Evolutionary conservation across 495 filamentous ascomycete genomes (phyloP), one percentile per base, ranked within the genome.

Genomic region (Penicillium antarcticum): DNA sequence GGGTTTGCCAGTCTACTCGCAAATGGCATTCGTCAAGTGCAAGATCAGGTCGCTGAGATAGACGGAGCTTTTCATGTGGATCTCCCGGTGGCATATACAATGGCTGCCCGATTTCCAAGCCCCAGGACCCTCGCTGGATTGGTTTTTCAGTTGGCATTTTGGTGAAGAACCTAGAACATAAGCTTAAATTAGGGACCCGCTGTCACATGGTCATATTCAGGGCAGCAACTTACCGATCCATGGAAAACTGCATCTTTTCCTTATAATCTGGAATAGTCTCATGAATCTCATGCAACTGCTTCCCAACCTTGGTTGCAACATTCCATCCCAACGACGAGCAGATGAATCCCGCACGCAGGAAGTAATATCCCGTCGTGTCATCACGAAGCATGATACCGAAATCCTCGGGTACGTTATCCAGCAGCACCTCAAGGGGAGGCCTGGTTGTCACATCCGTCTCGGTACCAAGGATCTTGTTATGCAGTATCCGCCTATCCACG

Each of bases 1-100:
- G 76, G 0, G 91, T 96, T 68, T 96, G 91, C 88, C 90, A 94
- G 64, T 96, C 91, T 2, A 94, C 90, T n/a, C 91, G 82, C 12
- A 96, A 77, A 48, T 85, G 68, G 56, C 87, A 75, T 18, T 88
- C 80, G 0, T 78, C 73, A n/a, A 86, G 57, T 6, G 61, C 66
- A 5, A 94, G 67, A 6, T 74, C 56, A 1, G 79, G 68, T 40
- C 81, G 65, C 58, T 92, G 89, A 1, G 61, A 52, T 8, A 71
- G 55, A 17, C 87, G 79, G 43, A 79, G 67, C 33, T 66, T 57
- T 57, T 82, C 83, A 48, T 91, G 85, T 0, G 85, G 84, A 56
- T 91, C 77, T n/a, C 82, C 84, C 3, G 85, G 80, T 0, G 88
- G 84, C 84, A 87, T 86, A 69, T 85, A 95, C 43, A 96, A 77